Base-by-base conservation (phyloP, 2,329 filamentous ascomycete species). In the Cladophialophora carrionii region DNA sequence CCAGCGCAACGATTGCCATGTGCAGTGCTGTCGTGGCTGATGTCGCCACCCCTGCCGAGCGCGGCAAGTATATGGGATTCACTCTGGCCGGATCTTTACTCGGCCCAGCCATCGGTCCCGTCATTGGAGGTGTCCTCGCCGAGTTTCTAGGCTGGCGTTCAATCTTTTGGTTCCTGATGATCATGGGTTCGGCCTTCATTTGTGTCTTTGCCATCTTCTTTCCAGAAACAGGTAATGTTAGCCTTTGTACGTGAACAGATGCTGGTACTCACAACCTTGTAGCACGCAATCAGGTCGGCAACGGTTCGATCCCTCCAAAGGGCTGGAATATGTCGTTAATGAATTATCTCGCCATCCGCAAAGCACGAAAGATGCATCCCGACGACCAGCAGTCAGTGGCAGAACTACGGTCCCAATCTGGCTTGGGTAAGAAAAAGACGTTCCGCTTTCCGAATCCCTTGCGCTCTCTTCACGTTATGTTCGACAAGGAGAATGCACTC, bases 81-180 rank as follows among this genome's bases (percentile, higher is more conserved):
- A 73, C 73, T 6, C 72, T 74, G 5, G 72, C 74, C 49, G 75
- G 74, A 1, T 74, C 73, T 22, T 68, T 80, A 74, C 72, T 79
- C 34, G 79, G 78, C n/a, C 79, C 80, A 58, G 78, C 77, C 22
- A 72, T 82, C 55, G 80, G 80, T 4, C 80, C 80, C 3, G 78
- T 80, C 3, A 74, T 81, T 53, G 79, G 80, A 49, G 78, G 79
- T 49, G 20, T 71, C 4, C 63, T 72, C n/a, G 66, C 79, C 0
- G 77, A 81, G 54, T 78, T 78, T 53, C 70, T 85, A 0, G 83
- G 83, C 0, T 86, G 84, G 83, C 74, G 78, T 41, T 76, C 78
- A 0, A 80, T 85, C 3, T 86, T 86, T 67, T 85, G 83, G 82
- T 83, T 84, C 62, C 74, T 86, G 7, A 75, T 79, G 31, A 83